Conservation (phyloP, 805 yeast genomes). For the Spathaspora hagerdaliae region DNA sequence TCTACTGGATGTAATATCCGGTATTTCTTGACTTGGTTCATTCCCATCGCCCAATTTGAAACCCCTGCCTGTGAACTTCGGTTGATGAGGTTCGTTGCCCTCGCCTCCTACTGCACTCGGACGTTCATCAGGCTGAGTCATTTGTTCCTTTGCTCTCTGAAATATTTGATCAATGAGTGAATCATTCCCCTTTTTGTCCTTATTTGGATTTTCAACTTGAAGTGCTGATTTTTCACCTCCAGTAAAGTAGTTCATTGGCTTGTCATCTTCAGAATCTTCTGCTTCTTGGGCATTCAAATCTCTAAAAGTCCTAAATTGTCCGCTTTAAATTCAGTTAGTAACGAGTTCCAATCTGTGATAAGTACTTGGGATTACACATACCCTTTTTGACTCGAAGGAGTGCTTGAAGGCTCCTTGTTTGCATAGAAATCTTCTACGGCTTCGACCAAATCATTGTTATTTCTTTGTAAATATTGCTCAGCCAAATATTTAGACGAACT, state of each 20-base stretch:
- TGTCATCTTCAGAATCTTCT: slow-evolving; percentile 47
- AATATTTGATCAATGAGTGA: slow-evolving; percentile 63
- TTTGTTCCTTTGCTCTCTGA: slow-evolving; percentile 52
- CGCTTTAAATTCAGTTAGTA: not conserved
- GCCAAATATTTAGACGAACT: slow-evolving; percentile 31
- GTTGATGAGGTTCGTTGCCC: slow-evolving; percentile 14
- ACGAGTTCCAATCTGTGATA: not conserved
- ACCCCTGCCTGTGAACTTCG: slow-evolving; percentile 47
- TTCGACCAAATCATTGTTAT: slow-evolving; percentile 31
- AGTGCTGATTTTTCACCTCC: slow-evolving; percentile 75
- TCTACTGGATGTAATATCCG: slow-evolving; percentile 49
- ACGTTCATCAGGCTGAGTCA: slow-evolving; percentile 34
- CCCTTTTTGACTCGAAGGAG: not conserved
- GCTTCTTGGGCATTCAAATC: slow-evolving; percentile 31
- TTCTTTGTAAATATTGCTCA: slow-evolving; percentile 35
- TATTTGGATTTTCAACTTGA: slow-evolving; percentile 72
- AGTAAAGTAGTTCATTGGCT: slow-evolving; percentile 53
- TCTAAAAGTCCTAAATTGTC: slow-evolving; percentile 33
- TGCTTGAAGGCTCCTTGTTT: slow-evolving; percentile 5
- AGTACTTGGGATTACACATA: not conserved
- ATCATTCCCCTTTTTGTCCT: slow-evolving; percentile 32
- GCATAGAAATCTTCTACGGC: slow-evolving; percentile 42
- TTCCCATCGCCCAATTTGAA: slow-evolving; percentile 49
- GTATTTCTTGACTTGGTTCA: slow-evolving; percentile 30
- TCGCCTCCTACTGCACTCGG: slow-evolving; percentile 26